Conservation (phyloP, 371 early-diverging fungal genomes). For the Dichotomocladium elegans region DNA sequence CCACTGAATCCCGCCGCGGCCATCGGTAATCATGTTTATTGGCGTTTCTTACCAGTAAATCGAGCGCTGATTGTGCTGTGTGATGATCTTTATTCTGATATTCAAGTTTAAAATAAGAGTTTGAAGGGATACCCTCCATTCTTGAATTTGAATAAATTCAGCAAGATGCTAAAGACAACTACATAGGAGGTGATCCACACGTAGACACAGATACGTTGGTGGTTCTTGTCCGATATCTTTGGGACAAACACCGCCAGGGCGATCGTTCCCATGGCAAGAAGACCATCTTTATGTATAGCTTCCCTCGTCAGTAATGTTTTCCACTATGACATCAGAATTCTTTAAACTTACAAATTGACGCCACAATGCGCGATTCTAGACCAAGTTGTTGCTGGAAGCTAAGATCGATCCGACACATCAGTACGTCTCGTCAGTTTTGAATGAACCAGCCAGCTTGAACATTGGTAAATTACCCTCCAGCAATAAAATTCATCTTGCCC, state of each 20-base stretch:
- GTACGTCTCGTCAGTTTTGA: background rate
- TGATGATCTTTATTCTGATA: background rate
- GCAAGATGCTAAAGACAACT: constrained; percentile 59
- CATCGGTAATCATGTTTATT: no score
- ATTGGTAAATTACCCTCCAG: constrained; percentile 34
- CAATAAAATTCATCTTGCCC: constrained; percentile 64
- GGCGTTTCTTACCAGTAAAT: no score
- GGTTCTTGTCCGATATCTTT: constrained; percentile 26
- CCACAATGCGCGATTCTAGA: constrained; percentile 76
- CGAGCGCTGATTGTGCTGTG: no score
- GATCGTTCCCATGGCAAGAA: constrained; percentile 48
- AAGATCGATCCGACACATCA: no score
- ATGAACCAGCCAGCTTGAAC: no score
- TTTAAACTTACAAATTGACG: constrained; percentile 70
- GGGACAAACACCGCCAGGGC: constrained; percentile 40
- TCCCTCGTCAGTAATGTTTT: background rate
- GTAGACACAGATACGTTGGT: constrained; percentile 58
- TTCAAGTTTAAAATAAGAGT: constrained; percentile 46
- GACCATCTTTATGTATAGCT: constrained; percentile 54
- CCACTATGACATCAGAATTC: no score
- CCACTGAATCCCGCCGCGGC: no score
- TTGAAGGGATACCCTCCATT: constrained; percentile 77
- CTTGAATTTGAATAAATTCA: constrained; percentile 68
- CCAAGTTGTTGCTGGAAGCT: constrained; percentile 79
- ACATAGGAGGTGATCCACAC: constrained; percentile 48